Percentiles rank a stretch among this genome's conserved stretches.
Conservation (phyloP, 345 rosid genomes). For the Noccaea bulbosa region DNA sequence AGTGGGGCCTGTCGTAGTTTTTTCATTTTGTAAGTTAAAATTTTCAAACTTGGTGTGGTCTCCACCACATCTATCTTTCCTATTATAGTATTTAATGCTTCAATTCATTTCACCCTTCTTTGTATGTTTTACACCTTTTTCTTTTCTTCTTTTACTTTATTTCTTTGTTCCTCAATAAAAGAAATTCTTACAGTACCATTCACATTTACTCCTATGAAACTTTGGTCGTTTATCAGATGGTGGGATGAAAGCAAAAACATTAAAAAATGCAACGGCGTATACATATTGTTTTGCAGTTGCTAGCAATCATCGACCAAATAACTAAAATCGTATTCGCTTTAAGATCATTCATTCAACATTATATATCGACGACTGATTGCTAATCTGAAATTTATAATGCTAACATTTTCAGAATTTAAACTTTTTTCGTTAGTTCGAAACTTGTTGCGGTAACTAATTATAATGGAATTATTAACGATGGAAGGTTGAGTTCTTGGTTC, state of each 20-base stretch:
- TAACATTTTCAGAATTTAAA: not conserved
- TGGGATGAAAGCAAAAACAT: not conserved
- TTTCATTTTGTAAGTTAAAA: constrained; percentile 1
- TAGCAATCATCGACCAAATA: not conserved
- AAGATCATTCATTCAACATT: not conserved
- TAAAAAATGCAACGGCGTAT: not conserved
- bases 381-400: not conserved
- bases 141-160: constrained; percentile 5
- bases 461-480: not conserved
- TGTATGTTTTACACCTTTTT: constrained; percentile 16
- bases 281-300: not conserved
- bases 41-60: constrained; percentile 26
- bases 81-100: constrained; percentile 37
- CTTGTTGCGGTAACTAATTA: not conserved
- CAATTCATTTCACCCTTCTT: constrained; percentile 17
- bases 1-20: constrained; percentile 17
- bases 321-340: not conserved
- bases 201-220: not conserved
- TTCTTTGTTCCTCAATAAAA: constrained; percentile 5
- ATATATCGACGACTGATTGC: not conserved
- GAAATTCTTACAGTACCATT: not conserved
- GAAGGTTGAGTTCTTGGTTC: not conserved
- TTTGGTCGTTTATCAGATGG: not conserved
- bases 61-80: constrained; percentile 35
- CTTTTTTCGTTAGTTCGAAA: not conserved